Evolutionary conservation across 768 basidiomycete species (phyloP).

Genomic region (Agaricus sinodeliciosus): DNA sequence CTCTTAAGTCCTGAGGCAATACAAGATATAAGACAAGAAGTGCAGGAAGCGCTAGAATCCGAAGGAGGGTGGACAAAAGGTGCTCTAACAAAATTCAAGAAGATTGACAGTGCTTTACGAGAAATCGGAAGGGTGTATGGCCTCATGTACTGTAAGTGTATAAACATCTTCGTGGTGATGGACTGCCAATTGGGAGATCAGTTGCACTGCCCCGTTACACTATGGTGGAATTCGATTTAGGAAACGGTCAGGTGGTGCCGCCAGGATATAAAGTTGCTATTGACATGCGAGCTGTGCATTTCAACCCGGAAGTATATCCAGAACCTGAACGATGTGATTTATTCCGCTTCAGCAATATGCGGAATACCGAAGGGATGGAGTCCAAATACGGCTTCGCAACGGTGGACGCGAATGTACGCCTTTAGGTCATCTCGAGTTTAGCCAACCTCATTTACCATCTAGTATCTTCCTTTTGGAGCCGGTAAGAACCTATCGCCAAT

Average conservation of each 20-base stretch:
- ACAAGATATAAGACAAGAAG: conserved; percentile 25
- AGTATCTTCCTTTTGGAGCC: conserved; percentile 35
- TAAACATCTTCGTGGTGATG: background rate
- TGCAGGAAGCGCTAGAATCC: conserved; percentile 24
- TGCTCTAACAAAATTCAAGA: conserved; percentile 25
- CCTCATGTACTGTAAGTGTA: conserved; percentile 24
- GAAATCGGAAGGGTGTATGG: conserved; percentile 30
- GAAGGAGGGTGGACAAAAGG: conserved; percentile 31
- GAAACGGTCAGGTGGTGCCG: conserved; percentile 24
- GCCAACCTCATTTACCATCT: background rate
- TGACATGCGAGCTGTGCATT: conserved; percentile 29
- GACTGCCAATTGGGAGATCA: conserved; percentile 5
- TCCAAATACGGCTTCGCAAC: conserved; percentile 29
- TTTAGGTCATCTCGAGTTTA: background rate
- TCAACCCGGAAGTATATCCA: conserved; percentile 26
- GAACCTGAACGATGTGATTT: conserved; percentile 28
- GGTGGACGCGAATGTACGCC: conserved; percentile 26
- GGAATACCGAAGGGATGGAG: conserved; percentile 20
- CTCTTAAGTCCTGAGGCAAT: conserved; percentile 21
- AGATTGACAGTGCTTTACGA: conserved; percentile 29
- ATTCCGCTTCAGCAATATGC: conserved; percentile 30
- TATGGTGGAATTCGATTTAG: conserved; percentile 21
- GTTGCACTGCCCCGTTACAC: conserved; percentile 26
- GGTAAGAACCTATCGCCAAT: conserved; percentile 16
- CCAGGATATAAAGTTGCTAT: conserved; percentile 26